phyloP scores from a whole-genome alignment of 2,329 filamentous ascomycete species.

The Zelopaecilomyces penicillatus region DNA sequence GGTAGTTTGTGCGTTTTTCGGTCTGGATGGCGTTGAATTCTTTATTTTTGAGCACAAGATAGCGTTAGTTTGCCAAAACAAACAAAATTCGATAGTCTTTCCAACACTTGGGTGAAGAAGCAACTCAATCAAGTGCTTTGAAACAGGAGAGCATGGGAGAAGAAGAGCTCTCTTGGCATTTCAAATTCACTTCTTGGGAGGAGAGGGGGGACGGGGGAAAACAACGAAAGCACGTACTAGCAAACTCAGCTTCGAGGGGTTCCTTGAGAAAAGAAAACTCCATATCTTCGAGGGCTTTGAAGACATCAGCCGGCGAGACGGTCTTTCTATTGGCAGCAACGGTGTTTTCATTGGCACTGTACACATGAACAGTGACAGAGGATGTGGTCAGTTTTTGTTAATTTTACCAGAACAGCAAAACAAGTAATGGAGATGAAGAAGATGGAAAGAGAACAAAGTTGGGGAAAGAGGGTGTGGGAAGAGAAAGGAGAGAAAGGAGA shows the following conservation, averaged over 20 bases:
- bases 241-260: slow-evolving; percentile 65
- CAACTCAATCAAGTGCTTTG: no score
- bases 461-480: background rate
- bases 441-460: background rate
- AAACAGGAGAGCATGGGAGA: background rate
- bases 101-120: no score
- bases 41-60: slow-evolving; percentile 17
- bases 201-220: no score
- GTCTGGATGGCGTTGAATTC: slow-evolving; percentile 67
- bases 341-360: slow-evolving; percentile 66
- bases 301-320: slow-evolving; percentile 66
- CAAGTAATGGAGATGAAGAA: background rate
- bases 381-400: background rate
- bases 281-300: slow-evolving; percentile 66
- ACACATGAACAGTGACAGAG: background rate
- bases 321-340: slow-evolving; percentile 64
- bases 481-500: background rate
- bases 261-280: slow-evolving; percentile 66
- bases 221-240: slow-evolving; percentile 43
- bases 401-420: background rate
- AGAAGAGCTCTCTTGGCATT: background rate
- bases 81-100: no score
- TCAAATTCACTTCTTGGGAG: no score
- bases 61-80: no score
- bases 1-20: slow-evolving; percentile 65